Conservation (phyloP, 2,329 filamentous ascomycete genomes). For the Penicillium sumatraense region DNA sequence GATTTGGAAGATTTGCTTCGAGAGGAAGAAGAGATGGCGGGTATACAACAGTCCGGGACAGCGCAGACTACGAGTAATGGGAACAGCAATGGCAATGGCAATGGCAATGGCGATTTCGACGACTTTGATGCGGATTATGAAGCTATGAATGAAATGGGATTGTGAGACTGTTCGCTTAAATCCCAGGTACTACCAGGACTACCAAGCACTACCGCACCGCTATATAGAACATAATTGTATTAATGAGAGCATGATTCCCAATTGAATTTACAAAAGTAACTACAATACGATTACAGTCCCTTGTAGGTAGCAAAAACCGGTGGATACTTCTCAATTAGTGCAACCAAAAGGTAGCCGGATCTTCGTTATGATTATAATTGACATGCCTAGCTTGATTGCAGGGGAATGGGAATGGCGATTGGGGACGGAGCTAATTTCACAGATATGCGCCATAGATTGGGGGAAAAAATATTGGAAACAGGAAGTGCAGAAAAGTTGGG, state of each 20-base stretch:
- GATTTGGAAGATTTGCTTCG: conserved; percentile 60
- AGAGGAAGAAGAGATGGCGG: conserved; percentile 43
- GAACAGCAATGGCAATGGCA: too few species aligned
- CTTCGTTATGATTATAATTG: conserved; percentile 1
- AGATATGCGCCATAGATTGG: background rate
- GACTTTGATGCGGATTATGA: conserved; percentile 68
- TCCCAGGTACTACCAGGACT: too few species aligned
- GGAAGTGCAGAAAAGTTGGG: background rate
- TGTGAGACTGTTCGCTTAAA: too few species aligned
- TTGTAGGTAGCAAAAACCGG: background rate
- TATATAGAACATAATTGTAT: too few species aligned
- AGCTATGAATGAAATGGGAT: conserved; percentile 58
- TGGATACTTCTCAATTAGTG: background rate
- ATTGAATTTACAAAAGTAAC: too few species aligned
- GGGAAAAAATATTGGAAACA: conserved; percentile 8
- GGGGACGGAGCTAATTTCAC: conserved; percentile 12
- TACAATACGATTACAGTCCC: background rate
- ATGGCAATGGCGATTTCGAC: too few species aligned
- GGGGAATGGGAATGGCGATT: too few species aligned
- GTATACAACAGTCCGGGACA: background rate
- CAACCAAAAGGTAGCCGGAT: background rate
- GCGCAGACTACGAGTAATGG: background rate
- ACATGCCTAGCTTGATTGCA: background rate
- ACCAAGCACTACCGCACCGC: too few species aligned
- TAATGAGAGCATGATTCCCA: too few species aligned